These are phyloP conservation scores for Diaporthe australafricana DNA, from an alignment of 2,329 filamentous ascomycete species.

Conservation along the genomic window DNA sequence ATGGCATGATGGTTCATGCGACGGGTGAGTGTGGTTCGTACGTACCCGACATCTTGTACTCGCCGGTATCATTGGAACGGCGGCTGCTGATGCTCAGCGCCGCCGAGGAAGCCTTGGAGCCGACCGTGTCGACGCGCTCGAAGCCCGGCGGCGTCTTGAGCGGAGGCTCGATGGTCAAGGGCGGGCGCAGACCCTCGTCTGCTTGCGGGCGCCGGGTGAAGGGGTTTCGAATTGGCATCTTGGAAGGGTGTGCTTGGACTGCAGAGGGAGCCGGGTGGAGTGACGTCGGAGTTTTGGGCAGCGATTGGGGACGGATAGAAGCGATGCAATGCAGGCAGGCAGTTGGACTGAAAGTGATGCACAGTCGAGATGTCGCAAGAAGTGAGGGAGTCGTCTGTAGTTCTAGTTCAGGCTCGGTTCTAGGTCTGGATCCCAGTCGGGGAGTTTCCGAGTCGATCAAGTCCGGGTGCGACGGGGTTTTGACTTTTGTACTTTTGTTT, in stretches of 20 bases:
- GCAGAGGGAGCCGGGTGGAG: background rate
- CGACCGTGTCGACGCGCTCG: slow-evolving; percentile 71
- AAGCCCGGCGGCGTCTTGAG: slow-evolving; percentile 58
- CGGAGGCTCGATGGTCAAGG: slow-evolving; percentile 51
- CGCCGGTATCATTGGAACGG: slow-evolving; percentile 72
- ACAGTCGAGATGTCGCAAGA: slow-evolving; percentile 9
- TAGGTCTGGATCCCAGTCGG: slow-evolving; percentile 4
- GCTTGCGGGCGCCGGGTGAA: slow-evolving; percentile 69
- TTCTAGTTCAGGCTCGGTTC: slow-evolving; percentile 8
- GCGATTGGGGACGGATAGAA: background rate
- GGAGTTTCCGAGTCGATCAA: slow-evolving; percentile 19
- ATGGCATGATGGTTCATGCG: slow-evolving; percentile 26
- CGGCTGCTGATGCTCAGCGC: slow-evolving; percentile 69
- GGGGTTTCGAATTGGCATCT: slow-evolving; percentile 80
- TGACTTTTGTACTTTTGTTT: background rate
- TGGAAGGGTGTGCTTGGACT: slow-evolving; percentile 38
- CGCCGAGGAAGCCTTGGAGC: slow-evolving; percentile 70
- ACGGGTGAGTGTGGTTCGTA: slow-evolving; percentile 38
- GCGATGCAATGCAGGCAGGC: slow-evolving; percentile 8
- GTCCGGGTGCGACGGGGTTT: slow-evolving; percentile 21
- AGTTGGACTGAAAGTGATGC: background rate
- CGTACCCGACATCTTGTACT: slow-evolving; percentile 86
- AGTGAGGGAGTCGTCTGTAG: background rate
- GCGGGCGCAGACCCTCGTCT: slow-evolving; percentile 64
- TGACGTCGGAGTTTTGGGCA: background rate